Base-by-base conservation (phyloP, 2,329 filamentous ascomycete genomes). In the Diaporthe helianthi region DNA sequence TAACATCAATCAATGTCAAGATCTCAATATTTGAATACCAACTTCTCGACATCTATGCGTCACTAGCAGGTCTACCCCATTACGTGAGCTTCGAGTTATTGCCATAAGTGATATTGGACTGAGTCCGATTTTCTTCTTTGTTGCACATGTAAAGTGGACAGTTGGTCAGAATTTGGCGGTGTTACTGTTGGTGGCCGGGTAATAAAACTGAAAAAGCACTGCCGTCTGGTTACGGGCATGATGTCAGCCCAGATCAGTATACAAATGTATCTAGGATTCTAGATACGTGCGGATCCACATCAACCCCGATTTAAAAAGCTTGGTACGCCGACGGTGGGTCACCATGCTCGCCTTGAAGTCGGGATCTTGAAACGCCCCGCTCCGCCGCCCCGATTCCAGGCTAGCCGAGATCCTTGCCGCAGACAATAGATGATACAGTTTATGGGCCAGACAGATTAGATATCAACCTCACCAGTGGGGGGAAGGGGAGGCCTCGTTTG, bases 351-450 rank as follows among this genome's bases (percentile, higher is more conserved):
- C 7, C 41, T 63, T 63, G 58, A n/a, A n/a, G n/a, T n/a, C n/a
- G n/a, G 54, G 38, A 33, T 63, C 29, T 63, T 63, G 58, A 63
- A 47, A 63, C 58, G n/a, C 19, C 44, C 58, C 55, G 9, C 58
- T 19, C 58, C 41, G 44, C 58, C 58, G 58, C 58, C 58, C 58
- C 58, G n/a, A 49, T 63, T 44, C 29, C 58, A 63, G 58, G 46
- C 29, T n/a, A n/a, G n/a, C n/a, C 44, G 44, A 31, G n/a, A 63
- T 29, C 44, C 58, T 36, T 63, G 44, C 24, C 36, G n/a, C 58
- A 49, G 58, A 24, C 58, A 49, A 36, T 49, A n/a, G 41, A 47
- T 63, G 44, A 63, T 63, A 47, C 58, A 63, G 58, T 24, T 63
- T 49, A 44, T 49, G 58, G 58, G 58, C 58, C 58, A 63, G 26